Conservation (phyloP, 1,139 yeast species). For the Kodamaea alishanica region DNA sequence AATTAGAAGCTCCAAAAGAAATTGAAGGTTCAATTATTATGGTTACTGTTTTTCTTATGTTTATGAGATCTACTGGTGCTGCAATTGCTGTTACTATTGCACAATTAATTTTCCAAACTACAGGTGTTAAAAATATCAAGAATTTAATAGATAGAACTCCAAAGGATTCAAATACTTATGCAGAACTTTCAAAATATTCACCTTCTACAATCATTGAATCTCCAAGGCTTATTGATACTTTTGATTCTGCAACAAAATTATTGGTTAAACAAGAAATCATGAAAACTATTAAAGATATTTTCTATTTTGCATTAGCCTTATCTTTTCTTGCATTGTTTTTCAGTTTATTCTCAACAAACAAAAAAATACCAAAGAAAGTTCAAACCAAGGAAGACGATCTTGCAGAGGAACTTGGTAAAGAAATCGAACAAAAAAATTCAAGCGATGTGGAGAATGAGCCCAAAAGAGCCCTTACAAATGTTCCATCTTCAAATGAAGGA, state of each 20-base stretch:
- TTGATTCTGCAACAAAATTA: slow-evolving; percentile 22
- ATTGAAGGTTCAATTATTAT: slow-evolving; percentile 18
- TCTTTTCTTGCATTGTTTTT: slow-evolving; percentile 26
- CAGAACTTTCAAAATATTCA: slow-evolving; percentile 16
- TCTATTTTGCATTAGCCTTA: slow-evolving; percentile 37
- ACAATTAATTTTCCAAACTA: slow-evolving; percentile 15
- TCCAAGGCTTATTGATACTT: slow-evolving; percentile 24
- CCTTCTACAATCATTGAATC: slow-evolving; percentile 23
- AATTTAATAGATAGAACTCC: slow-evolving; percentile 14
- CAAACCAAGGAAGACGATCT: slow-evolving; percentile 24
- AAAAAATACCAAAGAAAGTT: slow-evolving; percentile 33
- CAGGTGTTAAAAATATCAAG: slow-evolving; percentile 17
- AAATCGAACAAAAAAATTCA: too few relatives aligned
- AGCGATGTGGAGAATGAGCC: too few relatives aligned
- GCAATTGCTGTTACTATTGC: slow-evolving; percentile 17
- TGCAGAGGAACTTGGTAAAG: too few relatives aligned
- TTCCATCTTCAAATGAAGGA: too few relatives aligned
- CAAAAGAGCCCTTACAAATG: too few relatives aligned
- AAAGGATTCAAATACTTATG: slow-evolving; percentile 15
- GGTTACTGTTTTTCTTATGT: slow-evolving; percentile 19
- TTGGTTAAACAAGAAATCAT: slow-evolving; percentile 29
- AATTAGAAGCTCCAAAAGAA: slow-evolving; percentile 22
- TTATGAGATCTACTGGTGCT: slow-evolving; percentile 18
- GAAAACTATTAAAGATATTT: slow-evolving; percentile 38
- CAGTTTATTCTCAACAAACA: slow-evolving; percentile 35